Percentiles rank a stretch among this genome's conserved stretches.
phyloP scores from a whole-genome alignment of 441 rosid genomes.

The Francoa sonchifolia region DNA sequence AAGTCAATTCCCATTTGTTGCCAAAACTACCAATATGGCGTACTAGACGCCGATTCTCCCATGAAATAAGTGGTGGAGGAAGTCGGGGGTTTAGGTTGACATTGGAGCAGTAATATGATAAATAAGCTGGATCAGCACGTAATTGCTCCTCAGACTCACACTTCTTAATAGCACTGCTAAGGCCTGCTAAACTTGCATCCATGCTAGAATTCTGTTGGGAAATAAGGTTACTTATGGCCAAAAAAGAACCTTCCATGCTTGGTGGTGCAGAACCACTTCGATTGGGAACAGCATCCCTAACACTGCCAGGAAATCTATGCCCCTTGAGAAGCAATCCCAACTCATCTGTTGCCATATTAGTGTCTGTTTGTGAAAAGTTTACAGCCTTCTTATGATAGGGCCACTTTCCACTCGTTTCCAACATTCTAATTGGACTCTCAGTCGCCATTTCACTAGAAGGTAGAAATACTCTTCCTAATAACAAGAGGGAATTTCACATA shows the following conservation, averaged over 20 bases:
- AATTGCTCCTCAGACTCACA: constrained; percentile 52
- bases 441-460: constrained; percentile 31
- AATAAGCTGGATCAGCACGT: constrained; percentile 87
- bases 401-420: constrained; percentile 27
- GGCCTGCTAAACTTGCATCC: constrained; percentile 16
- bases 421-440: constrained; percentile 42
- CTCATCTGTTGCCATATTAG: constrained; percentile 21
- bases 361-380: too few species aligned
- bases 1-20: constrained; percentile 22
- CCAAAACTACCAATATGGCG: constrained; percentile 25
- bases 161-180: constrained; percentile 9
- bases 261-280: constrained; percentile 67
- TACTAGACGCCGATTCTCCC: constrained; percentile 51
- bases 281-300: constrained; percentile 26
- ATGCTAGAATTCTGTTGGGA: constrained; percentile 19
- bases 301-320: constrained; percentile 18
- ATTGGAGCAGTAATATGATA: constrained; percentile 66
- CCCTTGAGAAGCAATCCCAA: constrained; percentile 17
- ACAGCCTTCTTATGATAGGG: constrained; percentile 20
- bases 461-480: constrained; percentile 4
- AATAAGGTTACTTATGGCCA: constrained; percentile 32
- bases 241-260: constrained; percentile 49
- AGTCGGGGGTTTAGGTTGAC: constrained; percentile 90
- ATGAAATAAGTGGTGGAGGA: constrained; percentile 83
- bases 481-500: constrained; percentile 7